Percentiles rank a stretch among this genome's conserved stretches.
These are phyloP conservation scores for Geranium rotundifolium DNA, from an alignment of 345 rosid genomes.

Conservation along the genomic window DNA sequence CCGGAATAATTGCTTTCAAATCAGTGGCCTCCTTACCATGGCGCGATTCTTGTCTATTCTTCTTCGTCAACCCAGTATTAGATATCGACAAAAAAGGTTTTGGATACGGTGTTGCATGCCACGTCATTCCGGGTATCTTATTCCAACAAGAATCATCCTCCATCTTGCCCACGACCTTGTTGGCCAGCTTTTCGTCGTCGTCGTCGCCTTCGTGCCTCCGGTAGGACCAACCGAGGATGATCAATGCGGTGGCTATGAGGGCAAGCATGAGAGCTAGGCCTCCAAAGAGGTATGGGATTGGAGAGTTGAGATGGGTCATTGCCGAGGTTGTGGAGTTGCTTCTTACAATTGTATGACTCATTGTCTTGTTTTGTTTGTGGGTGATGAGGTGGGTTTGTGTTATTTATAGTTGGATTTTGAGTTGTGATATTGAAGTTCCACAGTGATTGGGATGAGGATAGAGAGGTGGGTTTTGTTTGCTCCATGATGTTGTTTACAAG, in stretches of 20 bases:
- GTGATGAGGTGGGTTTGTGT: too few relatives aligned
- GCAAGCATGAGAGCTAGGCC: constrained; percentile 40
- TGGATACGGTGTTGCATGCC: too few relatives aligned
- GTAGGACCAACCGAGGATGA: constrained; percentile 39
- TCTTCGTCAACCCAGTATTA: too few relatives aligned
- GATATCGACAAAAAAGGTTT: too few relatives aligned
- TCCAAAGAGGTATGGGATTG: constrained; percentile 38
- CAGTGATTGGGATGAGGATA: background rate
- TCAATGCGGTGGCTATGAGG: constrained; percentile 28
- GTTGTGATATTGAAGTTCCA: too few relatives aligned
- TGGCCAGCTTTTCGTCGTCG: constrained; percentile 12
- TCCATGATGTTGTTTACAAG: background rate
- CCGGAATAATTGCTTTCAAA: too few relatives aligned
- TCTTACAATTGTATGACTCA: constrained; percentile 22
- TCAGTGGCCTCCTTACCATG: too few relatives aligned
- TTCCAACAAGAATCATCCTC: too few relatives aligned
- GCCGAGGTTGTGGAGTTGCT: constrained; percentile 13
- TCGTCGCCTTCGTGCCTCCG: constrained; percentile 9
- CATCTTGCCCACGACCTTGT: constrained; percentile 10
- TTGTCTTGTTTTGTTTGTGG: constrained; percentile 2
- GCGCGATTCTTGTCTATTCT: too few relatives aligned
- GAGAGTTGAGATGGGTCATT: constrained; percentile 27
- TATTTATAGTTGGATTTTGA: too few relatives aligned
- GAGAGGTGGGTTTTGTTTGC: background rate
- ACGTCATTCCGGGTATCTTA: too few relatives aligned